A percentile compares a stretch with the other conserved stretches of the same genome.
Conservation (phyloP, 805 yeast species). For the Candida oleophila region DNA sequence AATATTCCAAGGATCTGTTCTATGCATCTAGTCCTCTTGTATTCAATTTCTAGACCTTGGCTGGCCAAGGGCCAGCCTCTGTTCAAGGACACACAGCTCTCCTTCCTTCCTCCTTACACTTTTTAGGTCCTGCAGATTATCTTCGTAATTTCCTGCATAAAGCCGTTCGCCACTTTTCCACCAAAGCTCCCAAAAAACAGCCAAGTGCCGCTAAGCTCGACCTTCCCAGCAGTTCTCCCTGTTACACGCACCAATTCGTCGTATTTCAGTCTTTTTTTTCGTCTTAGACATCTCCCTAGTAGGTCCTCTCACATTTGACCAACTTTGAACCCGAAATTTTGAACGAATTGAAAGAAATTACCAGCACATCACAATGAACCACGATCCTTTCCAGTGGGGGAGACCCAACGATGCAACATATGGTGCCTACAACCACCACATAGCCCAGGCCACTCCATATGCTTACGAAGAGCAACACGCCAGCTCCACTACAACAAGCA, state of each 20-base stretch:
- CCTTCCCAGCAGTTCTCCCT: not conserved
- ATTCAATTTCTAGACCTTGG: too few relatives aligned
- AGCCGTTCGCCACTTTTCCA: constrained; percentile 1
- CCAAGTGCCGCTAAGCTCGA: not conserved
- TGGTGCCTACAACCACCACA: constrained; percentile 74
- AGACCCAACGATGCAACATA: constrained; percentile 83
- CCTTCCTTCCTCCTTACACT: not conserved
- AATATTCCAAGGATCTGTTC: too few relatives aligned
- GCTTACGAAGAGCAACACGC: constrained; percentile 16
- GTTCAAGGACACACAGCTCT: too few relatives aligned
- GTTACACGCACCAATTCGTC: not conserved
- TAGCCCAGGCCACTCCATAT: constrained; percentile 56
- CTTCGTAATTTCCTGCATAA: not conserved
- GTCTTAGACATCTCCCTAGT: not conserved
- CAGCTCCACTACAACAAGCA: constrained; percentile 6
- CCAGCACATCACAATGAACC: constrained; percentile 61
- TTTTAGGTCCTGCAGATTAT: too few relatives aligned
- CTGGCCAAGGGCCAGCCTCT: too few relatives aligned
- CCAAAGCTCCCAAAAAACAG: not conserved
- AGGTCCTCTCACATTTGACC: too few relatives aligned
- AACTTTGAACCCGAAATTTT: too few relatives aligned
- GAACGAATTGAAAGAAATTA: not conserved
- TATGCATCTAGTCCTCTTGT: too few relatives aligned
- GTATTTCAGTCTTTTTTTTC: too few relatives aligned
- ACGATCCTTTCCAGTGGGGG: constrained; percentile 95